Percentiles rank a stretch among this genome's conserved stretches.
Evolutionary conservation across 768 basidiomycete species (phyloP).

Genomic region (Phanerochaete sordida): DNA sequence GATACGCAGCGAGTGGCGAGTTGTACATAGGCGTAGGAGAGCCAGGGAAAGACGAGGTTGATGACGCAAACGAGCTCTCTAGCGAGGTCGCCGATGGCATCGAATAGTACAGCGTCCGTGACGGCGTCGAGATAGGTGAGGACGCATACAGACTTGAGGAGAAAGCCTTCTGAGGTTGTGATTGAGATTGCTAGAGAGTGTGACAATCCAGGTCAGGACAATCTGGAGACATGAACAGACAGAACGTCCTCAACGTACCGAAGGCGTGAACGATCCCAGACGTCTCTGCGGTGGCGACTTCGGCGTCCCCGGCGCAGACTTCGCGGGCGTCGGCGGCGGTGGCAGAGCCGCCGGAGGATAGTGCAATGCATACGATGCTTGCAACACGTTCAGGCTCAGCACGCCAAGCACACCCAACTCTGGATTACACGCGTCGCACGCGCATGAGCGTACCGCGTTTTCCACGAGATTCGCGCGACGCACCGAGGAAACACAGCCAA

Average conservation of each 20-base stretch:
- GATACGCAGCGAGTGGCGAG: constrained; percentile 33
- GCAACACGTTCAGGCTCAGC: constrained; percentile 32
- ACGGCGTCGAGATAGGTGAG: constrained; percentile 36
- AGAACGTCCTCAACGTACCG: constrained; percentile 16
- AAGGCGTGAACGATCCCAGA: not conserved
- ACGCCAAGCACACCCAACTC: constrained; percentile 29
- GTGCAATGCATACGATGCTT: constrained; percentile 32
- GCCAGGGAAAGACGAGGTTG: constrained; percentile 19
- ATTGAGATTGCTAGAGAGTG: constrained; percentile 14
- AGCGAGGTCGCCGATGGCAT: constrained; percentile 22
- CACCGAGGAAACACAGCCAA: constrained; percentile 29
- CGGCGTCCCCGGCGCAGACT: not conserved
- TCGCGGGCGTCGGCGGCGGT: constrained; percentile 18
- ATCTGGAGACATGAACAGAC: constrained; percentile 23
- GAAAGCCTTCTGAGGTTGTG: constrained; percentile 27
- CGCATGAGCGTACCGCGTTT: not conserved
- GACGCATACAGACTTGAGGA: constrained; percentile 21
- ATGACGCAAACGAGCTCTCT: constrained; percentile 34
- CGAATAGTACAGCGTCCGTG: constrained; percentile 30
- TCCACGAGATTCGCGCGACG: not conserved
- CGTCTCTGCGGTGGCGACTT: constrained; percentile 7
- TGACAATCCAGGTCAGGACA: no score
- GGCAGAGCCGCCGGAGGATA: constrained; percentile 32
- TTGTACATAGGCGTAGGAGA: constrained; percentile 17
- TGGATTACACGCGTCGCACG: constrained; percentile 9